These are phyloP conservation scores for Vaccinium vitisidaea DNA, from an alignment of 148 eudicot genomes.

Conservation along the genomic window DNA sequence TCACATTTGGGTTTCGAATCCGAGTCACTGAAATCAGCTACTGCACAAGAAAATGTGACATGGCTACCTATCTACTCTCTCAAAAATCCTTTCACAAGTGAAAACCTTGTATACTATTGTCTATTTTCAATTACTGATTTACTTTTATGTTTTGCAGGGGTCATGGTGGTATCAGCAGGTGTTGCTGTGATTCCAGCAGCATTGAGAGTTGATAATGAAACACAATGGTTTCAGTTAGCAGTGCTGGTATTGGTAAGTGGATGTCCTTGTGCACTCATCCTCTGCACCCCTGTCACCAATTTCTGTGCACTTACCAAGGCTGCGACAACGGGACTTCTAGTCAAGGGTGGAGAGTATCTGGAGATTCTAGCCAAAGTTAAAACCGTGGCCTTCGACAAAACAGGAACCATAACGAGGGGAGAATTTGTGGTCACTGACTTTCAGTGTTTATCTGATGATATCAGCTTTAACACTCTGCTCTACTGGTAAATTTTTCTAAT, in stretches of 20 bases:
- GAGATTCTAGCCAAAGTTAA: conserved; percentile 71
- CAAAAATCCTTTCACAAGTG: neutral
- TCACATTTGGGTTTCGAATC: neutral
- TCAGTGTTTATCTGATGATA: conserved; percentile 39
- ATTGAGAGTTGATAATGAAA: conserved; percentile 45
- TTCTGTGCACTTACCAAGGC: conserved; percentile 91
- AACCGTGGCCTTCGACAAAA: conserved; percentile 81
- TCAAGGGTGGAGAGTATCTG: conserved; percentile 87
- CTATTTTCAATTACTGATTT: neutral
- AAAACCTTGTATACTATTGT: neutral
- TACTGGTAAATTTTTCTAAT: conserved; percentile 48
- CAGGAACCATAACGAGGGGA: conserved; percentile 88
- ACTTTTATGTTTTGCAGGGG: conserved; percentile 36
- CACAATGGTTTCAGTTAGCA: conserved; percentile 66
- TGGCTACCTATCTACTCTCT: neutral
- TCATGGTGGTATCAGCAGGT: conserved; percentile 57
- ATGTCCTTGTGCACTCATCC: conserved; percentile 92
- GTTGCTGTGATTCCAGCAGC: conserved; percentile 60
- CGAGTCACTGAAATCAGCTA: neutral
- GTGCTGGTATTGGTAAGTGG: conserved; percentile 86
- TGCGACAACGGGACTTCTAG: conserved; percentile 69
- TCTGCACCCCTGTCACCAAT: conserved; percentile 89
- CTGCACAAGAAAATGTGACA: neutral
- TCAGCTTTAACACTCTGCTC: conserved; percentile 43
- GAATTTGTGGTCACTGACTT: conserved; percentile 63